phyloP scores from a whole-genome alignment of 768 basidiomycete genomes.

The Dioszegia crocea region DNA sequence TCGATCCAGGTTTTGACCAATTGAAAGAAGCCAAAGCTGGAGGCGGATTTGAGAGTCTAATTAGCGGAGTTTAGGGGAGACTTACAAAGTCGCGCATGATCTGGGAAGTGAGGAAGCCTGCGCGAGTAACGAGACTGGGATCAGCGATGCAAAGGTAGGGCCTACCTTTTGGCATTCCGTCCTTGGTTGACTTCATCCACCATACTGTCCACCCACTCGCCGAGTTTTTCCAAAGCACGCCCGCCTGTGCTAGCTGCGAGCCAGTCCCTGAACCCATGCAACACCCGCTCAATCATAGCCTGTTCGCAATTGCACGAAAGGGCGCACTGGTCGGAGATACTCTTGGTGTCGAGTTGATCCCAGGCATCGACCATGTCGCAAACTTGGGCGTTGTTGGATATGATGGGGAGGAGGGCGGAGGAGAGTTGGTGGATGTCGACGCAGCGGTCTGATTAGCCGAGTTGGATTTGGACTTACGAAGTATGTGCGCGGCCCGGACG shows the following conservation, averaged over 20 bases:
- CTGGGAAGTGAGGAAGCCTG: constrained; percentile 37
- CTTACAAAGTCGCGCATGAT: constrained; percentile 38
- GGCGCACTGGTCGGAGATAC: constrained; percentile 24
- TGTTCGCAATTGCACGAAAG: constrained; percentile 47
- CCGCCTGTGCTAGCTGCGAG: constrained; percentile 6
- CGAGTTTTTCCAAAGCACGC: constrained; percentile 13
- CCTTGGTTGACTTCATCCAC: constrained; percentile 9
- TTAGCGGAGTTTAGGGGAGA: constrained; percentile 1
- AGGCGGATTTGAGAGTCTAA: constrained; percentile 30
- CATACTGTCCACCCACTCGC: constrained; percentile 20
- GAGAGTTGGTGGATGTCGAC: constrained; percentile 30
- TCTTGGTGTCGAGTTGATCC: constrained; percentile 20
- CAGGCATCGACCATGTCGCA: constrained; percentile 25
- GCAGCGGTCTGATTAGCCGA: constrained; percentile 23
- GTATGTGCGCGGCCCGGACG: constrained; percentile 24
- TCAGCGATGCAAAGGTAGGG: constrained; percentile 11
- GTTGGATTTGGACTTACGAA: constrained; percentile 20
- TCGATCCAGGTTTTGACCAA: constrained; percentile 45
- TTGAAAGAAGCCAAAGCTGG: constrained; percentile 38
- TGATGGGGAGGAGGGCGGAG: constrained; percentile 24
- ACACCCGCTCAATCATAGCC: constrained; percentile 80
- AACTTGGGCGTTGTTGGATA: constrained; percentile 16
- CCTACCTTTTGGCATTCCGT: not conserved
- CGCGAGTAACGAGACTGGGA: constrained; percentile 13
- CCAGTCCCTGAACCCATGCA: constrained; percentile 22